Conservation (phyloP, 441 rosid genomes). For the Adansonia rubrostipa region DNA sequence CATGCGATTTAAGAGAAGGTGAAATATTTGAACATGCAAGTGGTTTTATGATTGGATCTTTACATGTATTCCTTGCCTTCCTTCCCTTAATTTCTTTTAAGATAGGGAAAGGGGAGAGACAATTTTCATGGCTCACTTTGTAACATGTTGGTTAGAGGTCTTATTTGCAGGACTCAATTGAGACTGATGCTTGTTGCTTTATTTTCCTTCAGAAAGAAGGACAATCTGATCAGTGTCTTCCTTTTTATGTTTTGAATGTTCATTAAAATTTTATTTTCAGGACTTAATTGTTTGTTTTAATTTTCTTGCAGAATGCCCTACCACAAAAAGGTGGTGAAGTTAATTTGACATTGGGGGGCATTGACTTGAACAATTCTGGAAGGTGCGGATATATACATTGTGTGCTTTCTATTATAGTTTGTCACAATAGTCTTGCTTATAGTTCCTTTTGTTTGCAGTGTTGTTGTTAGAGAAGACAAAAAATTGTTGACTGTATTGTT, state of each 20-base stretch:
- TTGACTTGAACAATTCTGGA: constrained; percentile 97
- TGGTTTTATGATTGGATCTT: not conserved
- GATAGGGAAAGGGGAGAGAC: not conserved
- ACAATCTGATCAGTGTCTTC: not conserved
- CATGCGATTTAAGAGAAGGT: not conserved
- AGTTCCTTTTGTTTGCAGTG: constrained; percentile 56
- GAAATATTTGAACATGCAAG: not conserved
- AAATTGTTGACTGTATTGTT: constrained; percentile 90
- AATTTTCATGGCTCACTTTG: not conserved
- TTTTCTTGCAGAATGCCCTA: constrained; percentile 67
- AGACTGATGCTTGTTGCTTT: not conserved
- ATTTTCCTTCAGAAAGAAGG: not conserved
- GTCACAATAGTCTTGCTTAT: constrained; percentile 34
- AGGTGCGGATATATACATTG: constrained; percentile 53
- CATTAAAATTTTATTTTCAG: not conserved
- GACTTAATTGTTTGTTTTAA: constrained; percentile 19
- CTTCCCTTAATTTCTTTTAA: not conserved
- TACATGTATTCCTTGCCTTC: not conserved
- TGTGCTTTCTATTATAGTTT: constrained; percentile 26
- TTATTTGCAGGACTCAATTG: constrained; percentile 1
- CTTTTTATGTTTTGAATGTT: constrained; percentile 5
- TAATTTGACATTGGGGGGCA: constrained; percentile 93
- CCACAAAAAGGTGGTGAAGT: constrained; percentile 97
- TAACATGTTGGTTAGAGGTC: not conserved
- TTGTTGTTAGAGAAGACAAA: constrained; percentile 96